These are phyloP conservation scores for Beauveria pseudobassiana DNA, from an alignment of 2,329 filamentous ascomycete genomes.

Conservation along the genomic window DNA sequence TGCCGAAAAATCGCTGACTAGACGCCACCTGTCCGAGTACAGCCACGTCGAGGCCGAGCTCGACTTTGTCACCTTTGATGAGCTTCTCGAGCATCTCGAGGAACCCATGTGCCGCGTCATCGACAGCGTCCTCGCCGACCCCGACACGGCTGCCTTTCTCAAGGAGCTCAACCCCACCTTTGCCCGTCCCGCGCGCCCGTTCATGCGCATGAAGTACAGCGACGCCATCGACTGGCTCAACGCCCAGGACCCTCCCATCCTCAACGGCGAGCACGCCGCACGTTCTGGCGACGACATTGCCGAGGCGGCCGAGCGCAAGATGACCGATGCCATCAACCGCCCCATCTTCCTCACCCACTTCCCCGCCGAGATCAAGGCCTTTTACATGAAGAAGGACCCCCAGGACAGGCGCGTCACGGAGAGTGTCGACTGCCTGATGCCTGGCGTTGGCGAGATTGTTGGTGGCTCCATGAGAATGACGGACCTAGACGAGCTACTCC, in stretches of 20 bases:
- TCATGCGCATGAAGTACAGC: constrained; percentile 88
- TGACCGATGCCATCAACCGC: constrained; percentile 94
- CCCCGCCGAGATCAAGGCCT: constrained; percentile 94
- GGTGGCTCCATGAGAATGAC: constrained; percentile 96
- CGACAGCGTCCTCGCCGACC: constrained; percentile 66
- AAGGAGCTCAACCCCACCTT: constrained; percentile 89
- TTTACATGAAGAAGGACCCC: constrained; percentile 93
- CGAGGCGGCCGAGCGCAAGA: constrained; percentile 89
- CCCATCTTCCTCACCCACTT: constrained; percentile 98
- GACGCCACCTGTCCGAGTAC: constrained; percentile 92
- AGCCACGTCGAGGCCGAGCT: constrained; percentile 95
- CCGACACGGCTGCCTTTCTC: constrained; percentile 63
- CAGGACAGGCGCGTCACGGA: constrained; percentile 80
- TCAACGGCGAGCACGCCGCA: constrained; percentile 87
- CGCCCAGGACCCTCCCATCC: constrained; percentile 70
- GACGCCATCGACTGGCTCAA: constrained; percentile 93
- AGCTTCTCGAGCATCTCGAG: constrained; percentile 83
- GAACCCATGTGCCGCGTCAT: constrained; percentile 80
- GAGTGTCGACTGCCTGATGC: constrained; percentile 80
- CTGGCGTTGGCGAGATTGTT: constrained; percentile 93
- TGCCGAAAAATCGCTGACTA: constrained; percentile 90
- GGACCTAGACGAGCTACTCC: constrained; percentile 81
- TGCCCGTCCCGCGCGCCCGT: constrained; percentile 71
- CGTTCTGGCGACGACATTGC: constrained; percentile 94
- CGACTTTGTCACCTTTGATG: constrained; percentile 89